Percentiles rank a stretch among this genome's conserved stretches.
phyloP scores from a whole-genome alignment of 805 yeast genomes.

The Candida ovalis region DNA sequence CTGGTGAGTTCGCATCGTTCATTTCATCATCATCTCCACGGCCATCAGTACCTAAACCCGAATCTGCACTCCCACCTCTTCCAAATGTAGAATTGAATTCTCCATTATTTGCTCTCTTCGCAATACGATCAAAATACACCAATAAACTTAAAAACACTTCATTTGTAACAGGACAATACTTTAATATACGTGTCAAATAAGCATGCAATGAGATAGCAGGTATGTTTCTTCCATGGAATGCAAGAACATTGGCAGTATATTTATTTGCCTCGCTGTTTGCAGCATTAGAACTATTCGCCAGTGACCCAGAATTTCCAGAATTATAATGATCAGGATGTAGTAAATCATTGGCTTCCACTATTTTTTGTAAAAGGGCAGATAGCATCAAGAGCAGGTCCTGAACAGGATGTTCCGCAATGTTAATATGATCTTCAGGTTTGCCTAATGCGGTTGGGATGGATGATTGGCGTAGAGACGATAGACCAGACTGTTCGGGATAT shows the following conservation, averaged over 20 bases:
- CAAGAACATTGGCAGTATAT: conserved; percentile 67
- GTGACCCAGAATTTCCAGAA: conserved; percentile 27
- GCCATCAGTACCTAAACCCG: conserved; percentile 3
- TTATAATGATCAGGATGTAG: conserved; percentile 67
- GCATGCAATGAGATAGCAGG: conserved; percentile 94
- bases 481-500: conserved; percentile 2
- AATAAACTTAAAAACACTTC: conserved; percentile 88
- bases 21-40: conserved; percentile 21
- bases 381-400: conserved; percentile 80
- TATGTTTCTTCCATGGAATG: conserved; percentile 93
- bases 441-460: conserved; percentile 1
- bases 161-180: conserved; percentile 97
- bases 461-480: conserved; percentile 1
- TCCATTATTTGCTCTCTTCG: conserved; percentile 68
- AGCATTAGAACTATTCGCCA: conserved; percentile 10
- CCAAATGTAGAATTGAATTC: conserved; percentile 28
- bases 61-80: background rate
- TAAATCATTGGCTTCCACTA: conserved; percentile 85
- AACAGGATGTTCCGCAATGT: conserved; percentile 80
- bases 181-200: conserved; percentile 82
- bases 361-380: conserved; percentile 77
- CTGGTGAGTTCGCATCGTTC: conserved; percentile 15
- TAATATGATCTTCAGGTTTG: conserved; percentile 45
- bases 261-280: conserved; percentile 33
- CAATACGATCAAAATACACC: conserved; percentile 92